These are phyloP conservation scores for Tolypocladium inflatum DNA, from an alignment of 2,329 filamentous ascomycete genomes.

Conservation along the genomic window DNA sequence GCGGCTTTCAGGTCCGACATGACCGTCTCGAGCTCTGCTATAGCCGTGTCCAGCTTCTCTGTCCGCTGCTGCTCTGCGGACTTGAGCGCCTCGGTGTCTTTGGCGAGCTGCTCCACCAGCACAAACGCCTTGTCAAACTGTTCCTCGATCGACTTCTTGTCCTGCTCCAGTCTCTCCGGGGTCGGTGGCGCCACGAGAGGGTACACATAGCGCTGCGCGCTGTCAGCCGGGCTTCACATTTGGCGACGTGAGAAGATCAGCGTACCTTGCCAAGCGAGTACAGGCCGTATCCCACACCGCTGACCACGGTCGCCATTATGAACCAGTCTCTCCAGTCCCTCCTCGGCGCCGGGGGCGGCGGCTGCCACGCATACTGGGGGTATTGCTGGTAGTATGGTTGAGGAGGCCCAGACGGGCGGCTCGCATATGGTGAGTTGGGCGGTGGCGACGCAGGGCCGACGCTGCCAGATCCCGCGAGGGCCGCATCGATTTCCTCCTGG, in stretches of 20 bases:
- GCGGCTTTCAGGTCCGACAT: slow-evolving; percentile 74
- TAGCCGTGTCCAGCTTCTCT: slow-evolving; percentile 68
- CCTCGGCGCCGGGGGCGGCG: slow-evolving; percentile 53
- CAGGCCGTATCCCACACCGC: slow-evolving; percentile 79
- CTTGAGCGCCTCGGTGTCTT: slow-evolving; percentile 85
- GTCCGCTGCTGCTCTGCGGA: slow-evolving; percentile 76
- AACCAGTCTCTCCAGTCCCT: slow-evolving; percentile 99
- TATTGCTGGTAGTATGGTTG: slow-evolving; percentile 39
- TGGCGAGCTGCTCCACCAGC: slow-evolving; percentile 82
- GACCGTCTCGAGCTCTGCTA: slow-evolving; percentile 77
- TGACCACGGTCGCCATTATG: slow-evolving; percentile 95
- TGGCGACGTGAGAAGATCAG: background rate
- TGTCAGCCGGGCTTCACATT: background rate
- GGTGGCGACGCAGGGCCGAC: slow-evolving; percentile 37
- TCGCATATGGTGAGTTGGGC: slow-evolving; percentile 29
- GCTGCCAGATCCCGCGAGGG: slow-evolving; percentile 61
- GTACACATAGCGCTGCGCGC: slow-evolving; percentile 68
- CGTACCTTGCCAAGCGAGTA: slow-evolving; percentile 78
- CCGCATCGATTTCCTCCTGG: slow-evolving; percentile 83
- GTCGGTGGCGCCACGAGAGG: slow-evolving; percentile 90
- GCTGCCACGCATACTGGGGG: slow-evolving; percentile 48
- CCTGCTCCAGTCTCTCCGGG: slow-evolving; percentile 83
- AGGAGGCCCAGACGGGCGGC: slow-evolving; percentile 32
- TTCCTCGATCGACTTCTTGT: slow-evolving; percentile 87
- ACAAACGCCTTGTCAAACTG: slow-evolving; percentile 88